Evolutionary conservation across 768 basidiomycete species (phyloP).

Genomic region (Suillus sp.): DNA sequence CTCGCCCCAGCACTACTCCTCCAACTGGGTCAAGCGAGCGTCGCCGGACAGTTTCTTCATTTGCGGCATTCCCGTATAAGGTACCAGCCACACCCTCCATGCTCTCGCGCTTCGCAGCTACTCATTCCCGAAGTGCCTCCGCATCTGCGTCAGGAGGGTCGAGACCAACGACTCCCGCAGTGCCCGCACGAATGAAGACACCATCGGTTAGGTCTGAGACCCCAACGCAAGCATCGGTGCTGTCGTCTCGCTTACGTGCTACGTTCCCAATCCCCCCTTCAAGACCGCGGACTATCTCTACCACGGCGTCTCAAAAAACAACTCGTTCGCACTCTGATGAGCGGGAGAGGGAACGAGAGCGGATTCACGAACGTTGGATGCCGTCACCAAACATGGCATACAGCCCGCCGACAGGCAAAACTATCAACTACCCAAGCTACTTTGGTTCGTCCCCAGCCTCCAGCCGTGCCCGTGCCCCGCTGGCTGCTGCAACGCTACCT

Average conservation of each 20-base stretch:
- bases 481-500: conserved; percentile 23
- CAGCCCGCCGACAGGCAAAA: conserved; percentile 37
- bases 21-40: conserved; percentile 27
- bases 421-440: conserved; percentile 27
- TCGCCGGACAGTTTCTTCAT: conserved; percentile 33
- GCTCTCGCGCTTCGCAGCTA: conserved; percentile 53
- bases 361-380: conserved; percentile 66
- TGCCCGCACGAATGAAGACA: conserved; percentile 29
- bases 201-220: conserved; percentile 26
- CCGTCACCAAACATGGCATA: conserved; percentile 45
- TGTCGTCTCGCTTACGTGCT: conserved; percentile 29
- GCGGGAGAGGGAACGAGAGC: conserved; percentile 46
- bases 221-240: conserved; percentile 22
- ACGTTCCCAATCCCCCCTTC: conserved; percentile 38
- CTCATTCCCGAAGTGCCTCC: conserved; percentile 61
- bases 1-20: conserved; percentile 29
- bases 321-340: conserved; percentile 64
- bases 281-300: conserved; percentile 48
- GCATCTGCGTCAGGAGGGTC: conserved; percentile 40
- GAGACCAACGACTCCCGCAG: conserved; percentile 36
- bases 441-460: conserved; percentile 16
- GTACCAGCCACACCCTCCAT: conserved; percentile 41
- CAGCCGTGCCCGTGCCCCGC: conserved; percentile 30
- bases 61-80: conserved; percentile 35
- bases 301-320: conserved; percentile 57